phyloP scores from a whole-genome alignment of 495 filamentous ascomycete species.

The Lentithecium fluviatile region DNA sequence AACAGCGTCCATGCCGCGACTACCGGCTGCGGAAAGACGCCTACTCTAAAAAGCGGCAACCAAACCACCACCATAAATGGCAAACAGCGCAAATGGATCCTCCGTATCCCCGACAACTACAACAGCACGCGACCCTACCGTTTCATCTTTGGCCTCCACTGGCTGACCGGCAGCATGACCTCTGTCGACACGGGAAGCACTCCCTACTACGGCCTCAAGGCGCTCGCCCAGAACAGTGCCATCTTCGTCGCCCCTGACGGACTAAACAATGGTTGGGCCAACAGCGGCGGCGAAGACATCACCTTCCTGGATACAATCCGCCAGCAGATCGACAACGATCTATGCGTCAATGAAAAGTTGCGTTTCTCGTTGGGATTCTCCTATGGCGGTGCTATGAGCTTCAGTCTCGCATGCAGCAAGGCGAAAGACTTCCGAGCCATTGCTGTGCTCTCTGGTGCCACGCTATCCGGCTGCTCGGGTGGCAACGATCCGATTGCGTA shows the following conservation, averaged over 20 bases:
- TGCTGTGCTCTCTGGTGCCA: conserved; percentile 46
- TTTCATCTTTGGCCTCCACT: conserved; percentile 48
- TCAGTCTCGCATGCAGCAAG: conserved; percentile 47
- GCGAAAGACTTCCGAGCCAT: conserved; percentile 48
- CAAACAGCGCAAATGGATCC: conserved; percentile 38
- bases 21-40: conserved; percentile 21
- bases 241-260: conserved; percentile 49
- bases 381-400: conserved; percentile 54
- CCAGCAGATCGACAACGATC: conserved; percentile 43
- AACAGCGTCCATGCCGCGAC: conserved; percentile 28
- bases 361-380: conserved; percentile 52
- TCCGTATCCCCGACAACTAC: conserved; percentile 47
- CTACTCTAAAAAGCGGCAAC: conserved; percentile 12
- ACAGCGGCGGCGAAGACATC: conserved; percentile 46
- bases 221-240: conserved; percentile 43
- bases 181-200: conserved; percentile 36
- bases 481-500: conserved; percentile 48
- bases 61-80: conserved; percentile 27
- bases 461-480: conserved; percentile 46
- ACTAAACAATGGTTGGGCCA: conserved; percentile 48
- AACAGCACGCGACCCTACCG: conserved; percentile 43
- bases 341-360: conserved; percentile 48
- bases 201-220: conserved; percentile 46
- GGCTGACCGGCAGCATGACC: conserved; percentile 44
- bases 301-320: conserved; percentile 46